Base-by-base conservation (phyloP, 2,329 filamentous ascomycete species). In the Xylariaceae sp. region DNA sequence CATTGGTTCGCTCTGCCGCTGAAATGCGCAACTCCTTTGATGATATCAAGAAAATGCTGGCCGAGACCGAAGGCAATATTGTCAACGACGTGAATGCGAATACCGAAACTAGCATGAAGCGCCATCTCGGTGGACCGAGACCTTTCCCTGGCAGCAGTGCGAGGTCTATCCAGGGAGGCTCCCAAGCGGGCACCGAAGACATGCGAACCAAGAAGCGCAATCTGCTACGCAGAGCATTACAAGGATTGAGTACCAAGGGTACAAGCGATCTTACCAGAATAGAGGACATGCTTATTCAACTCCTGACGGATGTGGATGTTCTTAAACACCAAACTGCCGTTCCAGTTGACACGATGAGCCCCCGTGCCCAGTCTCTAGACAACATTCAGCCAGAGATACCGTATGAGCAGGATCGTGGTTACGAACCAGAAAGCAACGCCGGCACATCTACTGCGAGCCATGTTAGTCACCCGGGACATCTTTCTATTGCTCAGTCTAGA, bases 21-120 rank as follows among this genome's bases (percentile, higher is more conserved):
- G 94, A 99, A 75, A 97, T 97, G 92, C 90, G 93, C 64, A 95
- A 90, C 67, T 95, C 91, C 0, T 96, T 97, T 71, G 90, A 96
- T 65, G 92, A 96, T 68, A 89, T 99, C 82, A 97, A 94, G 79
- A 89, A 88, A 64, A 88, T 96, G 70, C 88, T 99, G 62, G 88
- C 89, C 53, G 89, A 95, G 65, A 93, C 95, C 61, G 93, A 97
- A 70, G 90, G 90, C 60, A 83, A 92, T 69, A 89, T 97, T 69
- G 90, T 97, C 74, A 87, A 89, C 45, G 87, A 89, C 63, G 89
- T 90, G n/a, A 88, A 92, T 67, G 89, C 90, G 68, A 90, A 93
- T 70, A 93, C 93, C 9, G 92, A 96, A 64, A 87, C 89, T 71
- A 90, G 91, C 0, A 84, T 90, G 30, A 88, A 95, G 68, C 90